These are phyloP conservation scores for Citrus mangshanensis DNA, from an alignment of 345 rosid species.

Conservation along the genomic window DNA sequence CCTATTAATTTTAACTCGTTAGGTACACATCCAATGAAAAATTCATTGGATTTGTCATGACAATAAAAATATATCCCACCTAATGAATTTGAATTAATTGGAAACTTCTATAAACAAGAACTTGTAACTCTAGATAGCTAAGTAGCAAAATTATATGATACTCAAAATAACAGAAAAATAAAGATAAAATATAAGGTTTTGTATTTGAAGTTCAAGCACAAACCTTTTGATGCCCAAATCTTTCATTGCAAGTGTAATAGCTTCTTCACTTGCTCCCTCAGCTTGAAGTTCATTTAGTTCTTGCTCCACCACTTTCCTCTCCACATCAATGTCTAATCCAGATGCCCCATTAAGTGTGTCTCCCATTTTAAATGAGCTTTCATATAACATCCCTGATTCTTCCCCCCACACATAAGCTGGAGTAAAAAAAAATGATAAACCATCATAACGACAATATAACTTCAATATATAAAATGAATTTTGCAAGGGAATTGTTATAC, in stretches of 20 bases:
- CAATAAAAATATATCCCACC: neutral
- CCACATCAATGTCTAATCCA: slow-evolving; percentile 49
- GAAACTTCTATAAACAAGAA: neutral
- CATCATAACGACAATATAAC: neutral
- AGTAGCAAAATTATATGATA: too few relatives aligned
- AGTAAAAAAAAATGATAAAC: neutral
- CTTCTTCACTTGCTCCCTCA: slow-evolving; percentile 33
- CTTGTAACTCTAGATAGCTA: neutral
- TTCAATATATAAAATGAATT: neutral
- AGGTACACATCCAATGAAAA: neutral
- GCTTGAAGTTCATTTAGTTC: slow-evolving; percentile 40
- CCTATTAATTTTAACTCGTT: neutral
- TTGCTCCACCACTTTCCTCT: slow-evolving; percentile 42
- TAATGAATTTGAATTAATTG: neutral
- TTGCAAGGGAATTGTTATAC: neutral
- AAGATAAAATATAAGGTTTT: neutral
- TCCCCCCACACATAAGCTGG: slow-evolving; percentile 69
- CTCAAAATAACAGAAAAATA: too few relatives aligned
- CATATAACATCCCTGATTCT: slow-evolving; percentile 44
- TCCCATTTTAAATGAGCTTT: slow-evolving; percentile 44
- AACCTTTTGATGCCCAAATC: slow-evolving; percentile 63
- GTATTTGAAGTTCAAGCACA: neutral
- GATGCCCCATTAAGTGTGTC: slow-evolving; percentile 47
- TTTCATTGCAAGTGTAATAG: slow-evolving; percentile 45
- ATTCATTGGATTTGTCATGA: neutral